Percentiles rank a stretch among this genome's conserved stretches.
Evolutionary conservation across 768 basidiomycete species (phyloP).

Genomic region (Lentinus brumalis): DNA sequence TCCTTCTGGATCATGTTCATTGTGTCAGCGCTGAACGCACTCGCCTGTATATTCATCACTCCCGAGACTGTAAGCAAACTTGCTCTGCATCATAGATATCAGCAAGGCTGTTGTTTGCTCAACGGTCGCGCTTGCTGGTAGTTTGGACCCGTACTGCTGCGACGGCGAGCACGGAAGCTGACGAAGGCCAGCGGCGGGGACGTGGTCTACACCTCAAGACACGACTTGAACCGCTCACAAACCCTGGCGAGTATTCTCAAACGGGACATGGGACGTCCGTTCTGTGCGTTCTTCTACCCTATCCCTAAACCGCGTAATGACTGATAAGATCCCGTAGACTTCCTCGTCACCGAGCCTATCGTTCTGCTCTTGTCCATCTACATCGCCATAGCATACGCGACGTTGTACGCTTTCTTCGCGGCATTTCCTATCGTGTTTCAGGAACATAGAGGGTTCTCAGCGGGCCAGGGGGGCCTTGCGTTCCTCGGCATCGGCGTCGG

Average conservation of each 20-base stretch:
- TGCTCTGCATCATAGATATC: neutral
- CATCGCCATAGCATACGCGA: constrained; percentile 61
- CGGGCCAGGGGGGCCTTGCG: constrained; percentile 58
- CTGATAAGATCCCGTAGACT: constrained; percentile 36
- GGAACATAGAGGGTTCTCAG: constrained; percentile 50
- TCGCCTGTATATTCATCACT: constrained; percentile 48
- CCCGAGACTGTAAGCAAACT: constrained; percentile 54
- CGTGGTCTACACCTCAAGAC: constrained; percentile 49
- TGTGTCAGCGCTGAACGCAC: constrained; percentile 46
- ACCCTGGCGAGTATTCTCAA: constrained; percentile 45
- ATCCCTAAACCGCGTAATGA: neutral
- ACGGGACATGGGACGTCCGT: constrained; percentile 56
- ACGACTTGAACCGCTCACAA: constrained; percentile 47
- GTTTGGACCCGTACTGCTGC: constrained; percentile 57
- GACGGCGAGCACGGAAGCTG: constrained; percentile 50
- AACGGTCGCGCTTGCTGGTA: constrained; percentile 39
- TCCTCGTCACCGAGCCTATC: constrained; percentile 66
- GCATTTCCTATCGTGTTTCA: constrained; percentile 64
- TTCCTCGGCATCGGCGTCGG: constrained; percentile 69
- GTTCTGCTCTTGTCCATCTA: constrained; percentile 60
- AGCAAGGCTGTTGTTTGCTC: neutral
- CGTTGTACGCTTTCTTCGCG: constrained; percentile 65
- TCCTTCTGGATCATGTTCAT: constrained; percentile 69
- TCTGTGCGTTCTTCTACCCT: constrained; percentile 38
- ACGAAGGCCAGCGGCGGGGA: constrained; percentile 41